These are phyloP conservation scores for Pythium insidiosum DNA, from an alignment of 352 stramenopile genomes.

Conservation along the genomic window DNA sequence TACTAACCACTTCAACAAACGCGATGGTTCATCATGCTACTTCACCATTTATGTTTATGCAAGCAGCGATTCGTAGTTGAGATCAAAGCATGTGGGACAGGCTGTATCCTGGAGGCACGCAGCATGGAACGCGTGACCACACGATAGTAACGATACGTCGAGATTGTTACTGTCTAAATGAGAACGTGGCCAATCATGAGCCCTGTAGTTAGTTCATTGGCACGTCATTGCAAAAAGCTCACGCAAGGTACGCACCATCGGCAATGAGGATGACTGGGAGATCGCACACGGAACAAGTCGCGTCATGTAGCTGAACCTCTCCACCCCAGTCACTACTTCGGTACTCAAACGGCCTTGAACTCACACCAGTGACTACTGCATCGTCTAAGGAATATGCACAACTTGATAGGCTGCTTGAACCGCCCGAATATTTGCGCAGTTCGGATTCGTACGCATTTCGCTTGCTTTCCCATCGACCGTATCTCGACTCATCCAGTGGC, in stretches of 20 bases:
- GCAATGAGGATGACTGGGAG: slow-evolving; percentile 77
- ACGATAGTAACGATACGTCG: slow-evolving; percentile 67
- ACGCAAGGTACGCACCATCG: slow-evolving; percentile 33
- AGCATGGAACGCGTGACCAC: slow-evolving; percentile 72
- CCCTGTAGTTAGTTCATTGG: not conserved
- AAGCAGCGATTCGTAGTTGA: slow-evolving; percentile 34
- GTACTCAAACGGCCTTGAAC: slow-evolving; percentile 55
- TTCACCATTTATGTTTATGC: too few species aligned
- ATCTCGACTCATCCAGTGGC: slow-evolving; percentile 35
- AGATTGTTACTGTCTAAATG: slow-evolving; percentile 62
- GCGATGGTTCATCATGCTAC: too few species aligned
- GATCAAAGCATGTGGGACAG: slow-evolving; percentile 65
- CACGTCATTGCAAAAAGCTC: not conserved
- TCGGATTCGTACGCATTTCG: slow-evolving; percentile 43
- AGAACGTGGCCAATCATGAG: not conserved
- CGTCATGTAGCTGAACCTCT: slow-evolving; percentile 81
- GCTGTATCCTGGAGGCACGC: slow-evolving; percentile 48
- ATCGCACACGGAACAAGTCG: slow-evolving; percentile 59
- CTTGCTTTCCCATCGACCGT: slow-evolving; percentile 44
- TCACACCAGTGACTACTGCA: too few species aligned
- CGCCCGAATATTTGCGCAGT: slow-evolving; percentile 7
- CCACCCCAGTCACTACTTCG: slow-evolving; percentile 83
- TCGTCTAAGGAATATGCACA: too few species aligned
- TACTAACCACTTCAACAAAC: slow-evolving; percentile 3
- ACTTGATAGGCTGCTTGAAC: too few species aligned